Evolutionary conservation across 2,329 filamentous ascomycete species (phyloP).

Genomic region (Ophidiomyces ophidiicola): DNA sequence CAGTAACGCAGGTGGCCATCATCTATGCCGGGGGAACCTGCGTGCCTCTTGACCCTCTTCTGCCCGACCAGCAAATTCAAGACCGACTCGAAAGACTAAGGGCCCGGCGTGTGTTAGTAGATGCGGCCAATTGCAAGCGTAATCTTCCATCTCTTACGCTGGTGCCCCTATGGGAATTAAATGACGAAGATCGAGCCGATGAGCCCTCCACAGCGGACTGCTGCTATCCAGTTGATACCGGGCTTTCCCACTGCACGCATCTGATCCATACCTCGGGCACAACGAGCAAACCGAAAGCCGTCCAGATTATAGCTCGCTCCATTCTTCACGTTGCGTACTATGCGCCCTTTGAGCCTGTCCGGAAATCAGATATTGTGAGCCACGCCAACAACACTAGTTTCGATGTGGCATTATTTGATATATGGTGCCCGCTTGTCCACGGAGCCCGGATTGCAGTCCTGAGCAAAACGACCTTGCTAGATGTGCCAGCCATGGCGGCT

Average conservation of each 20-base stretch:
- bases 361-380: constrained; percentile 13
- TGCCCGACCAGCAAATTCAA: constrained; percentile 17
- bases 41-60: constrained; percentile 17
- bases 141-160: neutral
- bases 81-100: constrained; percentile 12
- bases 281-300: constrained; percentile 13
- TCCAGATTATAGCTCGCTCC: constrained; percentile 17
- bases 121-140: constrained; percentile 4
- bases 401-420: constrained; percentile 20
- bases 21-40: constrained; percentile 19
- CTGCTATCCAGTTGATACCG: constrained; percentile 5
- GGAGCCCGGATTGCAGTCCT: constrained; percentile 17
- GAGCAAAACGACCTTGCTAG: constrained; percentile 12
- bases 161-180: neutral
- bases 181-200: neutral
- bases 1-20: constrained; percentile 19
- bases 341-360: constrained; percentile 16
- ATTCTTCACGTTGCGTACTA: constrained; percentile 18
- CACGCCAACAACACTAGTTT: constrained; percentile 20
- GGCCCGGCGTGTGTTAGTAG: constrained; percentile 12
- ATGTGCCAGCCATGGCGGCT: constrained; percentile 11
- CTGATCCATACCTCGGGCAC: constrained; percentile 10
- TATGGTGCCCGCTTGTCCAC: constrained; percentile 17
- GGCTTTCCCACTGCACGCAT: constrained; percentile 9
- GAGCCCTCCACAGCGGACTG: neutral